These are phyloP conservation scores for Xylaria longipes DNA, from an alignment of 495 filamentous ascomycete species.

Conservation along the genomic window DNA sequence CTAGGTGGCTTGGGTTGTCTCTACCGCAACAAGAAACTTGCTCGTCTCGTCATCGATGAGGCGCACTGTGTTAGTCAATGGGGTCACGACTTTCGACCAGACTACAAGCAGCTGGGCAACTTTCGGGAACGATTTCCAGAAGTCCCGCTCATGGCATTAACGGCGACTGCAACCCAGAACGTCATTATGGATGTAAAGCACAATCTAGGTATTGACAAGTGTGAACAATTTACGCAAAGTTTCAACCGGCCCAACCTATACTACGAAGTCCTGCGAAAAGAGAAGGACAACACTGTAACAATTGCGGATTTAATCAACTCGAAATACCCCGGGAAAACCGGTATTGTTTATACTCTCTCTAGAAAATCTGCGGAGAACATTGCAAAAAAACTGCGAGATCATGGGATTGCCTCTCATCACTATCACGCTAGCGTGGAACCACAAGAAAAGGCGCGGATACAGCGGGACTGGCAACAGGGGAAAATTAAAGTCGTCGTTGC, in stretches of 20 bases:
- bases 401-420: conserved; percentile 75
- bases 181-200: conserved; percentile 89
- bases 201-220: conserved; percentile 80
- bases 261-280: conserved; percentile 75
- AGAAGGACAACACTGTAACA: conserved; percentile 56
- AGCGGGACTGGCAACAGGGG: conserved; percentile 82
- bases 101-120: conserved; percentile 86
- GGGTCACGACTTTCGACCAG: conserved; percentile 98
- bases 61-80: conserved; percentile 99
- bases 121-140: conserved; percentile 71
- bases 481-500: conserved; percentile 88
- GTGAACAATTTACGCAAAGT: conserved; percentile 81
- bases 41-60: conserved; percentile 94
- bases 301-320: conserved; percentile 76
- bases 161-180: conserved; percentile 91
- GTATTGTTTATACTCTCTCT: conserved; percentile 95
- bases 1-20: conserved; percentile 66
- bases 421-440: conserved; percentile 84
- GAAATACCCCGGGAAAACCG: conserved; percentile 72
- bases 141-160: conserved; percentile 91
- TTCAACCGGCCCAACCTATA: conserved; percentile 93
- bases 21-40: conserved; percentile 69
- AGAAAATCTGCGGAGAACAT: conserved; percentile 80
- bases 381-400: conserved; percentile 66
- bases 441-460: conserved; percentile 67